Evolutionary conservation across 225 moss, liverwort and hornwort species (phyloP).

Genomic region (Pseudisothecium myosuroides): DNA sequence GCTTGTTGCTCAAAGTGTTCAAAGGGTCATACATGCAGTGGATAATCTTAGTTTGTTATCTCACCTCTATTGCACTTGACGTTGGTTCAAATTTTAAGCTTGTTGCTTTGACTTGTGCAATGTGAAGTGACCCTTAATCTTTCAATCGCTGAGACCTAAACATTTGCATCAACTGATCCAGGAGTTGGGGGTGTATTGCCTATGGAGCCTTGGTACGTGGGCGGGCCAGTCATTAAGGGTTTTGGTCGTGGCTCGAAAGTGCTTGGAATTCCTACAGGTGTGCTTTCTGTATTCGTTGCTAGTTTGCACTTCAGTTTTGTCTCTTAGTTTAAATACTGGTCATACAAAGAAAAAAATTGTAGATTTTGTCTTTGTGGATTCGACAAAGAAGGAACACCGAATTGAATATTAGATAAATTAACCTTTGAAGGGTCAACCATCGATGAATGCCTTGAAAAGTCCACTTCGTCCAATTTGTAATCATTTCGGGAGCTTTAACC

Average conservation of each 20-base stretch:
- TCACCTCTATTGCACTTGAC: background rate
- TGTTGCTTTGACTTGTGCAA: background rate
- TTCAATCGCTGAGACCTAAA: background rate
- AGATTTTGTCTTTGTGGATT: background rate
- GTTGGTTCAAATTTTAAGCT: background rate
- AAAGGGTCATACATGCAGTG: background rate
- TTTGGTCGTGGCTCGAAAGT: slow-evolving; percentile 84
- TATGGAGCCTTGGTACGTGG: slow-evolving; percentile 65
- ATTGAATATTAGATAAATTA: background rate
- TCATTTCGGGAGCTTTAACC: too few relatives aligned
- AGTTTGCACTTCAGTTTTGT: background rate
- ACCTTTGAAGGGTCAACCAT: background rate
- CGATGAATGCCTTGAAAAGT: background rate
- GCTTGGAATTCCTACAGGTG: slow-evolving; percentile 63
- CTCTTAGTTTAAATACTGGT: background rate
- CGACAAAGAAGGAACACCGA: background rate
- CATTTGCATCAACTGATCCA: background rate
- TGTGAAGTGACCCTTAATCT: background rate
- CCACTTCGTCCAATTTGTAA: background rate
- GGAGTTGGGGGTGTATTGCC: slow-evolving; percentile 51
- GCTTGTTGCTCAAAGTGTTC: too few relatives aligned
- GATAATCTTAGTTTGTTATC: background rate
- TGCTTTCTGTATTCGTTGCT: background rate
- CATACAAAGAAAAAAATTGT: background rate
- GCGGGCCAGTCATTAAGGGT: slow-evolving; percentile 66